A percentile compares a stretch with the other conserved stretches of the same genome.
Evolutionary conservation across 2,329 filamentous ascomycete genomes (phyloP).

Genomic region (Botrytis galanthina): DNA sequence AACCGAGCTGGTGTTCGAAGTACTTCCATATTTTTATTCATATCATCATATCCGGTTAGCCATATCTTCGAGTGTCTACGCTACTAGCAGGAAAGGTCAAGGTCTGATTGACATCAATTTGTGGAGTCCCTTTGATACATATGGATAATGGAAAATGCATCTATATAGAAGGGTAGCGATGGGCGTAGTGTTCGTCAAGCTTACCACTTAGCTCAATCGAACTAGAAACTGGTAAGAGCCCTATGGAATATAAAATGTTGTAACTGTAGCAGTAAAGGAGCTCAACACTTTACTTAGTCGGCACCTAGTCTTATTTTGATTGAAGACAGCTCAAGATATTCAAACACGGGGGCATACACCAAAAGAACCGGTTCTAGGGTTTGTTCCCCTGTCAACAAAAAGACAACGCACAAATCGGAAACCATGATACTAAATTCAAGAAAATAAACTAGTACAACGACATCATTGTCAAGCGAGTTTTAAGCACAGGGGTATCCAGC

Average conservation of each 20-base stretch:
- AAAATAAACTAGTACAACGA: background rate
- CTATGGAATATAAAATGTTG: background rate
- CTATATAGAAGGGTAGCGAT: background rate
- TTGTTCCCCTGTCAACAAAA: background rate
- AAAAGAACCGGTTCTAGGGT: background rate
- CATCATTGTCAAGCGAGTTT: background rate
- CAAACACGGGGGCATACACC: background rate
- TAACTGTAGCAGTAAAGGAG: background rate
- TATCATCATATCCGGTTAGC: background rate
- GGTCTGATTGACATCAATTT: background rate
- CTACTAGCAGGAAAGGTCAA: background rate
- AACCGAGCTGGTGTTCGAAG: background rate
- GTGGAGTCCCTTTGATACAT: background rate
- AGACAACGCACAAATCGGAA: background rate
- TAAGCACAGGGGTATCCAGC: background rate
- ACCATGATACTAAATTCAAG: background rate
- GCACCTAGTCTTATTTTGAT: background rate
- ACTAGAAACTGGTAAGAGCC: background rate
- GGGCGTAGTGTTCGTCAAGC: background rate
- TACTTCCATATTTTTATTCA: background rate
- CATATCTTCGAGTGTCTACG: background rate
- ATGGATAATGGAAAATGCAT: background rate
- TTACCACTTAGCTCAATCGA: background rate
- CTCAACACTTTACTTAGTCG: background rate
- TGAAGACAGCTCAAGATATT: background rate